A percentile compares a stretch with the other conserved stretches of the same genome.
phyloP scores from a whole-genome alignment of 345 rosid species.

The Cardamine resedifolia region DNA sequence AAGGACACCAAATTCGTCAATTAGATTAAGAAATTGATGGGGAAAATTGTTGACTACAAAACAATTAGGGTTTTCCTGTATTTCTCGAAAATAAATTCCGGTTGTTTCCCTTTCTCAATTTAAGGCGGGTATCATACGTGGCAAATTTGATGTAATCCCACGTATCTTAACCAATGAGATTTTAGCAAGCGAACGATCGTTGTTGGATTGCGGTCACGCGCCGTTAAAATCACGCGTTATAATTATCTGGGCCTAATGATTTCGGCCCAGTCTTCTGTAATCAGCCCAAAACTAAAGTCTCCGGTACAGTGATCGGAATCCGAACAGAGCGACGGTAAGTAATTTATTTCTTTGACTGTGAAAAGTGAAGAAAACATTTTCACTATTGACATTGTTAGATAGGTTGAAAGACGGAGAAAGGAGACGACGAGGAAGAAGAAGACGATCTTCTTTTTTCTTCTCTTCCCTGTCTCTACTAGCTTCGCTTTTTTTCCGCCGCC shows the following conservation, averaged over 20 bases:
- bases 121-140: conserved; percentile 53
- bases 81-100: conserved; percentile 19
- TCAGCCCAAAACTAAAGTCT: conserved; percentile 1
- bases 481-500: conserved; percentile 19
- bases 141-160: conserved; percentile 42
- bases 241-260: neutral
- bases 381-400: conserved; percentile 9
- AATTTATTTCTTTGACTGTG: conserved; percentile 5
- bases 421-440: conserved; percentile 16
- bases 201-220: conserved; percentile 20
- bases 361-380: conserved; percentile 7
- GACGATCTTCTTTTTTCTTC: conserved; percentile 16
- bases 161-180: conserved; percentile 67
- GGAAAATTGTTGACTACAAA: neutral
- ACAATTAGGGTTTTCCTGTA: neutral
- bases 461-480: conserved; percentile 9
- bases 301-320: conserved; percentile 26
- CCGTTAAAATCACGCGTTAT: neutral
- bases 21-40: neutral
- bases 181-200: conserved; percentile 25
- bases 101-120: conserved; percentile 42
- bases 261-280: neutral
- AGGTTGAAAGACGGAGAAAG: conserved; percentile 17
- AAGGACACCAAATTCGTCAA: neutral
- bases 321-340: conserved; percentile 27